Base-by-base conservation (phyloP, 2,329 filamentous ascomycete species). In the Colletotrichum coccodes region DNA sequence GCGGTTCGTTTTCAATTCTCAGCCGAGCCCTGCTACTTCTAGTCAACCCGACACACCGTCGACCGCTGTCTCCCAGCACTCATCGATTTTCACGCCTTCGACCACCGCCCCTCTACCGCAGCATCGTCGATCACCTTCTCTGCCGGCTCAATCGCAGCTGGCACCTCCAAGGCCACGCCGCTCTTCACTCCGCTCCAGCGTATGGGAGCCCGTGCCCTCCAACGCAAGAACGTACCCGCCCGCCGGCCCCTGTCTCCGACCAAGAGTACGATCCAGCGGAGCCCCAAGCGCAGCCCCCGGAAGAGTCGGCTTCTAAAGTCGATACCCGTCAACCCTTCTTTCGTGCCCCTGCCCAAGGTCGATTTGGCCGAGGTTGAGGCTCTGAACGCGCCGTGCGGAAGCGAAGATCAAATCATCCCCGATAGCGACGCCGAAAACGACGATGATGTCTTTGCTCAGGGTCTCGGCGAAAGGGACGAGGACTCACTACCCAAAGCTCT, bases 391-490 rank as follows among this genome's bases (percentile, higher is more conserved):
- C 68, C 79, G 12, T 71, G 78, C 6, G 87, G 88, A 16, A 90
- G 87, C 72, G 88, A 90, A 74, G 88, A 90, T 64, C 81, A 87
- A 62, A 83, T 90, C 70, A 76, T 86, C 16, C 84, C 84, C 30
- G 86, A 86, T 74, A 87, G 86, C 69, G 85, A 86, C 67, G 83
- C 73, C 21, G 85, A 86, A 62, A 80, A 80, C 21, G 83, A 84
- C 14, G 70, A 71, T 7, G 75, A 76, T 11, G 82, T 84, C 38
- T 42, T 69, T 28, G 71, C 75, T 26, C 74, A 78, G 11, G 77
- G 77, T 18, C 67, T 42, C 30, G 61, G 54, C 21, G 60, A 53
- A 6, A 36, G 26, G 32, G 70, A 68, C 2, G 76, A 77, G 3
- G 71, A 71, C 8, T 70, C 70, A 8, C 72, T 73, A 1, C 71